Base-by-base conservation (phyloP, 352 stramenopile genomes). In the Pythium dissotocum region DNA sequence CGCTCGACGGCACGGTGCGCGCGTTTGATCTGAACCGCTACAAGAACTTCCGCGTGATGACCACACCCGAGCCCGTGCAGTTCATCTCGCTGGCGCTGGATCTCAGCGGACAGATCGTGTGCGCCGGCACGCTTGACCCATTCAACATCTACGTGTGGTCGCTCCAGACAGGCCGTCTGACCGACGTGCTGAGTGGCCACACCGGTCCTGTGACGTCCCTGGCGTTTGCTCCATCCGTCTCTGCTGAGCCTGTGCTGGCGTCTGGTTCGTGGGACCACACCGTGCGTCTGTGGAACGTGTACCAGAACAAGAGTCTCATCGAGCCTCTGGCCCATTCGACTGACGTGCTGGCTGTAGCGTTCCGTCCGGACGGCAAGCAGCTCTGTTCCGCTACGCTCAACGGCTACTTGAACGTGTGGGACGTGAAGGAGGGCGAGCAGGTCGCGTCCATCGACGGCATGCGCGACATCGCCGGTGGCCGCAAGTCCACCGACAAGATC, bases 121-220 rank as follows among this genome's bases (percentile, higher is more conserved):
- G 88, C 58, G 98, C 97, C 8, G 98, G 98, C 16, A 93, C 90
- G 18, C 85, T 98, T 26, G 97, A 99, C 70, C 96, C 97, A 32
- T 99, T 99, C 75, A 93, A 99, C 68, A 95, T 99, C 63, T 99
- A 99, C 73, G 89, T 99, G 38, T 99, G 97, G 97, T 99, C 96
- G 44, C 75, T 99, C 16, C 96, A 99, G 76, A 98, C 91, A 46
- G 96, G 95, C 10, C 96, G 97, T 35, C 80, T 99, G 12, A 97
- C 98, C 9, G 98, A 99, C 71, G 93, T 99, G 30, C 86, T 99
- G 6, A 98, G 93, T 33, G 98, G 98, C 33, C 98, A 99, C 80
- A 91, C 96, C n/a, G 98, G 96, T 1, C 98, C 98, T 0, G 86
- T 99, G 44, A 97, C 91, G 40, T 95, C 87, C 56, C 80, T 99